Evolutionary conservation across 805 yeast species (phyloP).

Genomic region (Dipodascus geniculatus): DNA sequence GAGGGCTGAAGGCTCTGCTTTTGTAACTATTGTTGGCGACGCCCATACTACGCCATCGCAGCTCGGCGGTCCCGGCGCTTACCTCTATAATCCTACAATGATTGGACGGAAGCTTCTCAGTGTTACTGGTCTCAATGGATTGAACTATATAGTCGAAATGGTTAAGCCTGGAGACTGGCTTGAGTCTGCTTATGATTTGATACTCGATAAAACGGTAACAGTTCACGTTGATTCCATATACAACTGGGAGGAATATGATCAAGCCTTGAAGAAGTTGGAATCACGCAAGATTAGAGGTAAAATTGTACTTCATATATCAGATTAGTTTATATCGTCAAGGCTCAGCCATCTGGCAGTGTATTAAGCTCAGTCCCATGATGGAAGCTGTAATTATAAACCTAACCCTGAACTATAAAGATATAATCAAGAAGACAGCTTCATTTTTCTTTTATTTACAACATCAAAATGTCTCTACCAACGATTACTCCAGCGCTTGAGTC

Average conservation of each 20-base stretch:
- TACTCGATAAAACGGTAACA: slow-evolving; percentile 34
- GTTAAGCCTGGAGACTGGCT: slow-evolving; percentile 29
- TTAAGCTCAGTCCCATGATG: too few relatives aligned
- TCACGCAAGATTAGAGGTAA: slow-evolving; percentile 53
- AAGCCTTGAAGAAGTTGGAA: slow-evolving; percentile 39
- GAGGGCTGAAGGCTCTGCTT: slow-evolving; percentile 35
- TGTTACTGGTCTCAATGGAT: slow-evolving; percentile 16
- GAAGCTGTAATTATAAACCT: too few relatives aligned
- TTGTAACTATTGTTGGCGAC: slow-evolving; percentile 49
- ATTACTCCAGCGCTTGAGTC: neutral
- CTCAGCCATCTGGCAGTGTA: too few relatives aligned
- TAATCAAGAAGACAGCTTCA: too few relatives aligned
- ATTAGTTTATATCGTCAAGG: slow-evolving; percentile 9
- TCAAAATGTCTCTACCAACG: neutral
- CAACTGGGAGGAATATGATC: slow-evolving; percentile 35
- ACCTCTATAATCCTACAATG: slow-evolving; percentile 14
- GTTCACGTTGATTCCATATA: slow-evolving; percentile 44
- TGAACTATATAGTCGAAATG: slow-evolving; percentile 17
- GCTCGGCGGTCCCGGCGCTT: slow-evolving; percentile 17
- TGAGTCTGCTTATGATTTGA: slow-evolving; percentile 31
- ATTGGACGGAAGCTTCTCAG: slow-evolving; percentile 21
- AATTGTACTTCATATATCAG: slow-evolving; percentile 33
- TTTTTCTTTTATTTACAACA: too few relatives aligned
- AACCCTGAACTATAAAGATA: too few relatives aligned
- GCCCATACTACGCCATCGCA: slow-evolving; percentile 26